Base-by-base conservation (phyloP, 768 basidiomycete species). In the Mycena chlorophos region DNA sequence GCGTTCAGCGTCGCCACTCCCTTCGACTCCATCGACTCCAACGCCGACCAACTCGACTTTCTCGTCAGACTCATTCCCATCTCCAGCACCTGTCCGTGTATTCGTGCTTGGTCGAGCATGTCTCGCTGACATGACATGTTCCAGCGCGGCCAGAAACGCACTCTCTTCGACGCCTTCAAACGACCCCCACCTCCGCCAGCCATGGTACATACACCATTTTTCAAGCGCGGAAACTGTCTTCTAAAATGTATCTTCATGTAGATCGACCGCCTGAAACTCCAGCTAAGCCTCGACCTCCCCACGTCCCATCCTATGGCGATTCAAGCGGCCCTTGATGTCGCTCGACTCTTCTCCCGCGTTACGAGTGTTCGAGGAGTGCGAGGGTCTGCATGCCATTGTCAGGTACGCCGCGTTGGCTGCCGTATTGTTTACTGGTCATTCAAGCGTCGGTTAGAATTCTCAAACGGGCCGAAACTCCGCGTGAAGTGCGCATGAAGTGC, bases 401-500 rank as follows among this genome's bases (percentile, higher is more conserved):
- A 89, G n/a, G n/a, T n/a, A n/a, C n/a, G n/a, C n/a, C n/a, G n/a
- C n/a, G n/a, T n/a, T n/a, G n/a, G n/a, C n/a, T n/a, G n/a, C n/a
- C n/a, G n/a, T n/a, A n/a, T n/a, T n/a, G n/a, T n/a, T n/a, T n/a
- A n/a, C n/a, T n/a, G n/a, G n/a, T n/a, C n/a, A n/a, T n/a, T n/a
- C n/a, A n/a, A n/a, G n/a, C n/a, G n/a, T n/a, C n/a, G n/a, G n/a
- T n/a, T n/a, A n/a, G 86, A 66, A 84, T 93, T 27, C 77, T 97
- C 31, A 98, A 98, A 67, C 79, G 91, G 43, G 86, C 88, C 1
- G 86, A 84, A 6, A 91, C 91, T 6, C 87, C 89, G n/a, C 82
- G 91, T 46, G 90, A 91, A 74, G 89, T 95, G 54, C 76, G 91
- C 63, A 96, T 97, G 89, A 96, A 96, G 74, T 96, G 93, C 58